Evolutionary conservation across 2,329 filamentous ascomycete species (phyloP).

Genomic region (Drechslerella coelobrocha): DNA sequence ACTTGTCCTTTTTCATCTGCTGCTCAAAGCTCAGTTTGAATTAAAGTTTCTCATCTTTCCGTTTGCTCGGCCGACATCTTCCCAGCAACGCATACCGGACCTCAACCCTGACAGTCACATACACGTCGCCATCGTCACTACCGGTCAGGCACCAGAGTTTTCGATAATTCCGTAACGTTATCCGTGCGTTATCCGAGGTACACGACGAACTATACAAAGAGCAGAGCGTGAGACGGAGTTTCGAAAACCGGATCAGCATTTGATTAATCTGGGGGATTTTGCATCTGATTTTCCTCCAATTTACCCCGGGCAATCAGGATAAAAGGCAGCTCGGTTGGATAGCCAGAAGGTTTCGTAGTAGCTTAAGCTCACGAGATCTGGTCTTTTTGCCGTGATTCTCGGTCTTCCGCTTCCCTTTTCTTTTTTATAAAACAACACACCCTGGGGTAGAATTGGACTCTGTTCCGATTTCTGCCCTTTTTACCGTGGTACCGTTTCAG

Average conservation of each 20-base stretch:
- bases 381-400: constrained; percentile 36
- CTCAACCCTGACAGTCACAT: background rate
- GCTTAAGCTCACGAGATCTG: constrained; percentile 36
- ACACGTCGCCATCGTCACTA: background rate
- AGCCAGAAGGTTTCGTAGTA: constrained; percentile 41
- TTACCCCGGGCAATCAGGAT: constrained; percentile 50
- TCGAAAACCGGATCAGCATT: too few species aligned
- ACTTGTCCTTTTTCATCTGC: background rate
- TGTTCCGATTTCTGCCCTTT: constrained; percentile 49
- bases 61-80: background rate
- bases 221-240: too few species aligned
- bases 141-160: background rate
- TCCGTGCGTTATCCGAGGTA: background rate
- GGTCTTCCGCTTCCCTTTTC: too few species aligned
- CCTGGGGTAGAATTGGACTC: constrained; percentile 48
- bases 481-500: constrained; percentile 45
- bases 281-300: constrained; percentile 22
- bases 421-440: constrained; percentile 35
- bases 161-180: background rate
- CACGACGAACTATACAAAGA: too few species aligned
- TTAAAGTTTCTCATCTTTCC: background rate
- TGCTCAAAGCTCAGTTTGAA: background rate
- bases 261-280: too few species aligned
- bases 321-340: constrained; percentile 30
- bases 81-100: background rate